Conservation (phyloP, 768 basidiomycete species). For the Leccinum rimulosum region DNA sequence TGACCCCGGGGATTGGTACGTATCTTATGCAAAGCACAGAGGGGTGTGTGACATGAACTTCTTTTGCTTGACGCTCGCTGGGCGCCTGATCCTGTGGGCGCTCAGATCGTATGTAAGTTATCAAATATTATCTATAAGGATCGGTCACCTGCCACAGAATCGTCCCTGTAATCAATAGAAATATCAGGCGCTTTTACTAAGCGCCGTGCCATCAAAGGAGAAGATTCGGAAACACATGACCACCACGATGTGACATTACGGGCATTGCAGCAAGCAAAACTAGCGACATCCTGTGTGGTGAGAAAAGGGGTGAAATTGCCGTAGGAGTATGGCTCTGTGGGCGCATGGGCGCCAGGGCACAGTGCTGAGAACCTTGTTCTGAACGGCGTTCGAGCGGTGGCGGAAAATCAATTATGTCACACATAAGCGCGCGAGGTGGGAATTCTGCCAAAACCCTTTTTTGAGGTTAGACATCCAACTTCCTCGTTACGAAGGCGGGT, state of each 20-base stretch:
- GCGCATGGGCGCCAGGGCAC: not conserved
- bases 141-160: not conserved
- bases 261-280: not conserved
- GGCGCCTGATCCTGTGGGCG: not conserved
- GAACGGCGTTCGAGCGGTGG: not conserved
- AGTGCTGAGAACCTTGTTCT: not conserved
- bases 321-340: not conserved
- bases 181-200: not conserved
- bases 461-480: not conserved
- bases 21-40: conserved; percentile 1
- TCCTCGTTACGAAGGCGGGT: not conserved
- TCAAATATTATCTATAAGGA: not conserved
- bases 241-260: not conserved
- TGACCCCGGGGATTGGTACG: not conserved
- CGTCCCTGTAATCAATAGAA: not conserved
- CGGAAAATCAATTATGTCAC: not conserved
- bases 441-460: not conserved
- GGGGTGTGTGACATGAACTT: not conserved
- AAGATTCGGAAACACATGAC: not conserved
- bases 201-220: not conserved
- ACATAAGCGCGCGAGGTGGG: conserved; percentile 1
- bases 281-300: conserved; percentile 1
- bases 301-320: conserved; percentile 2
- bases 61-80: not conserved
- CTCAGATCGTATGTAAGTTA: too few relatives aligned